These are phyloP conservation scores for Yarrowia divulgata DNA, from an alignment of 805 yeast genomes.

Conservation along the genomic window DNA sequence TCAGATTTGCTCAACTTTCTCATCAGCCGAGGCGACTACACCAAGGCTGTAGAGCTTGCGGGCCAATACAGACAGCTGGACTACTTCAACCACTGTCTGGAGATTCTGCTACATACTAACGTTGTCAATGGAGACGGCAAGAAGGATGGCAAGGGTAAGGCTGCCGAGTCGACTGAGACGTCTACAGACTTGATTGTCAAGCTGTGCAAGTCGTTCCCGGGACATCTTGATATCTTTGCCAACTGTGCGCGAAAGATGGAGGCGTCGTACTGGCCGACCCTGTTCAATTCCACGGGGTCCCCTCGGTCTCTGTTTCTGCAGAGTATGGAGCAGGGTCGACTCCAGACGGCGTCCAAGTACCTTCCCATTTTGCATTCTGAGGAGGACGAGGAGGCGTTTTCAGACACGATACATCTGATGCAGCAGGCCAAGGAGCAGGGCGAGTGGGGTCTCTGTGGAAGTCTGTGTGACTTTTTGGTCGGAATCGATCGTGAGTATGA, in stretches of 20 bases:
- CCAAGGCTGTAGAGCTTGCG: constrained; percentile 46
- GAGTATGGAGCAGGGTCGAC: constrained; percentile 49
- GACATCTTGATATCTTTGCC: constrained; percentile 52
- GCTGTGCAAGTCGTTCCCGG: constrained; percentile 50
- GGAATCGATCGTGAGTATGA: constrained; percentile 49
- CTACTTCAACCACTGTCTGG: constrained; percentile 54
- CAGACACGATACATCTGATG: constrained; percentile 48
- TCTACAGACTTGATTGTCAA: constrained; percentile 45
- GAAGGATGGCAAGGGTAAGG: constrained; percentile 21
- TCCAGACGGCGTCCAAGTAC: constrained; percentile 54
- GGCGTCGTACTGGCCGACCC: constrained; percentile 58
- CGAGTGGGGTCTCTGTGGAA: constrained; percentile 51
- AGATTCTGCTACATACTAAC: constrained; percentile 52
- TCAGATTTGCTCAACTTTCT: constrained; percentile 49
- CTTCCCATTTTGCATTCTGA: constrained; percentile 53
- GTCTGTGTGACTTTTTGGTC: constrained; percentile 52
- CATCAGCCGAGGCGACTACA: constrained; percentile 43
- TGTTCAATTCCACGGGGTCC: constrained; percentile 52
- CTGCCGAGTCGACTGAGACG: background rate
- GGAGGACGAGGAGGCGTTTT: constrained; percentile 45
- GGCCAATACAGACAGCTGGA: constrained; percentile 49
- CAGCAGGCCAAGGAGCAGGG: constrained; percentile 49
- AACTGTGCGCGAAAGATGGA: constrained; percentile 67
- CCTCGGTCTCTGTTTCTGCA: constrained; percentile 51
- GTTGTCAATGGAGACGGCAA: constrained; percentile 13